Percentiles rank a stretch among this genome's conserved stretches.
phyloP scores from a whole-genome alignment of 192 early-diverging fungal genomes.

The Coemansia sp. region DNA sequence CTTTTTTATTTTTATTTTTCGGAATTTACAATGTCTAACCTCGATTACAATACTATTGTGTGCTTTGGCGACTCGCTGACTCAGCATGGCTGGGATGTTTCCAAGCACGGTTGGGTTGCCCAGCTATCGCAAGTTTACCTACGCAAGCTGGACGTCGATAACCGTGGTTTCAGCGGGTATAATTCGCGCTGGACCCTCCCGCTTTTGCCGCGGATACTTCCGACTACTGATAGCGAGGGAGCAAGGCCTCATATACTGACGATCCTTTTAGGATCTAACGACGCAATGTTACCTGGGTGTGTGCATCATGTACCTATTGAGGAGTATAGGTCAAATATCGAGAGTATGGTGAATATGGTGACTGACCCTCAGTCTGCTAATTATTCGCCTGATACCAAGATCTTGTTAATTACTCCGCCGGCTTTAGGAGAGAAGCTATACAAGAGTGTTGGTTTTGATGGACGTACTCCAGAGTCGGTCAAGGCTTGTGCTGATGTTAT shows the following conservation, averaged over 20 bases:
- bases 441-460: background rate
- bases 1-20: background rate
- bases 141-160: conserved; percentile 34
- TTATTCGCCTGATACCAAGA: conserved; percentile 8
- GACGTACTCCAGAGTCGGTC: conserved; percentile 7
- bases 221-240: background rate
- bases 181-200: conserved; percentile 20
- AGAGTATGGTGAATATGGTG: conserved; percentile 8
- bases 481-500: conserved; percentile 22
- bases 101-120: conserved; percentile 36
- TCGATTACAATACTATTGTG: conserved; percentile 11
- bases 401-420: conserved; percentile 42
- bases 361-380: background rate
- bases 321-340: conserved; percentile 27
- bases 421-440: conserved; percentile 22
- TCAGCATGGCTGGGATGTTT: conserved; percentile 44
- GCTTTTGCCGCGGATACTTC: conserved; percentile 18
- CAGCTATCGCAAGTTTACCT: conserved; percentile 31
- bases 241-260: conserved; percentile 16
- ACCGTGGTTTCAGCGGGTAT: conserved; percentile 42
- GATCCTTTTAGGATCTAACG: conserved; percentile 40
- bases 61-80: conserved; percentile 47
- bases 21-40: background rate
- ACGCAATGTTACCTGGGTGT: conserved; percentile 18
- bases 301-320: conserved; percentile 33